Conservation (phyloP, 2,329 filamentous ascomycete species). For the Epichloe glyceriae region DNA sequence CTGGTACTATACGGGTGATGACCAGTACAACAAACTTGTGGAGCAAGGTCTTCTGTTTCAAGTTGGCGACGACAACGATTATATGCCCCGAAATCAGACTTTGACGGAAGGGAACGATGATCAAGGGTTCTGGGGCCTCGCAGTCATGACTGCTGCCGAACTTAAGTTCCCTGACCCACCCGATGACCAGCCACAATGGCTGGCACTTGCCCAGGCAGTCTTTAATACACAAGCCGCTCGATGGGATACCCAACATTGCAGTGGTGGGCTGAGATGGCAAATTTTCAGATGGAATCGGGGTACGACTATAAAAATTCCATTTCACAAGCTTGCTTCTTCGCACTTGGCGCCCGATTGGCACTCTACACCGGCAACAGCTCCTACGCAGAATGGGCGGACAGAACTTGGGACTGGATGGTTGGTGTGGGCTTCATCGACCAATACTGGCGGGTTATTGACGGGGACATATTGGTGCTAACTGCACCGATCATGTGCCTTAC, state of each 20-base stretch:
- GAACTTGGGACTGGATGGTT: constrained; percentile 57
- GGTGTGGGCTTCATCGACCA: constrained; percentile 43
- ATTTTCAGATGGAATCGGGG: constrained; percentile 69
- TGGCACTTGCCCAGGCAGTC: constrained; percentile 62
- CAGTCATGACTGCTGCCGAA: constrained; percentile 59
- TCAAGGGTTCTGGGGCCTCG: constrained; percentile 61
- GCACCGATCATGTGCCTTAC: constrained; percentile 42
- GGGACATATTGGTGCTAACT: constrained; percentile 45
- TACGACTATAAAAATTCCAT: constrained; percentile 66
- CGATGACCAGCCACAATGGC: constrained; percentile 47
- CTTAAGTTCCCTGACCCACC: constrained; percentile 49
- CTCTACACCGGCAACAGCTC: constrained; percentile 66
- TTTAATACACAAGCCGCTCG: constrained; percentile 67
- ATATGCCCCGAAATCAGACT: constrained; percentile 65
- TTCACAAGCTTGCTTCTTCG: constrained; percentile 50
- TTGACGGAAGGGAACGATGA: constrained; percentile 61
- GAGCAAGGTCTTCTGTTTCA: constrained; percentile 61
- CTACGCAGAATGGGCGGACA: constrained; percentile 66
- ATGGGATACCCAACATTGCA: constrained; percentile 57
- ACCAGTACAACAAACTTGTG: constrained; percentile 55
- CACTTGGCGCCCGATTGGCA: constrained; percentile 53
- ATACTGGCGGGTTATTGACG: constrained; percentile 50
- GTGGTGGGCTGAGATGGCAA: constrained; percentile 73
- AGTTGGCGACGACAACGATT: constrained; percentile 58
- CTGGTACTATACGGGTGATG: constrained; percentile 70